phyloP scores from a whole-genome alignment of 1,284 basidiomycete genomes.

The Ganoderma lingzhi region DNA sequence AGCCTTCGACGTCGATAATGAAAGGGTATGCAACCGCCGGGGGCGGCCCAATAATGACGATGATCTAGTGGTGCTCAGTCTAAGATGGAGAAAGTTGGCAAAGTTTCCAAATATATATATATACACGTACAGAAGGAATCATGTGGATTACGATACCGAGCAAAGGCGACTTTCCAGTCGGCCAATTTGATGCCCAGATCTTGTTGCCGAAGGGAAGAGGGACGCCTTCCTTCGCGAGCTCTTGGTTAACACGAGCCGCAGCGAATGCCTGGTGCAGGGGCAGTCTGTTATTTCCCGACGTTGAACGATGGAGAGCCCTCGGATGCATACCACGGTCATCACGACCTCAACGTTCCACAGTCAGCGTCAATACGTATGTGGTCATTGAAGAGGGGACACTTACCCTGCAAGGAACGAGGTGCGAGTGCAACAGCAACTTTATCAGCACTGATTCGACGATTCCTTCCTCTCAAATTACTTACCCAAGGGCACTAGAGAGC shows the following conservation, averaged over 20 bases:
- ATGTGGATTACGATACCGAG: constrained; percentile 67
- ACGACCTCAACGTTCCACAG: constrained; percentile 32
- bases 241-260: constrained; percentile 42
- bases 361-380: neutral
- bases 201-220: constrained; percentile 64
- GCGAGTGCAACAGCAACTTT: too few relatives aligned
- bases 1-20: constrained; percentile 66
- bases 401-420: constrained; percentile 15
- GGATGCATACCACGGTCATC: constrained; percentile 38
- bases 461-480: constrained; percentile 11
- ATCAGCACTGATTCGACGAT: neutral
- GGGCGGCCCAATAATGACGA: constrained; percentile 62
- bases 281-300: neutral
- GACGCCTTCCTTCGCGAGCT: constrained; percentile 57
- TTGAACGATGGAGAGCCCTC: neutral
- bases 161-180: constrained; percentile 66
- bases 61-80: constrained; percentile 45
- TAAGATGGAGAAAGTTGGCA: neutral
- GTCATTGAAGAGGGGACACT: constrained; percentile 48
- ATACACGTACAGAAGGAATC: constrained; percentile 56
- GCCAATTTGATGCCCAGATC: constrained; percentile 73
- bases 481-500: constrained; percentile 37
- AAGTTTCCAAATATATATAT: constrained; percentile 43
- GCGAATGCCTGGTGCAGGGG: constrained; percentile 36
- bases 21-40: constrained; percentile 75